Base-by-base conservation (phyloP, 768 basidiomycete species). In the Cystofilobasidium capitatum region DNA sequence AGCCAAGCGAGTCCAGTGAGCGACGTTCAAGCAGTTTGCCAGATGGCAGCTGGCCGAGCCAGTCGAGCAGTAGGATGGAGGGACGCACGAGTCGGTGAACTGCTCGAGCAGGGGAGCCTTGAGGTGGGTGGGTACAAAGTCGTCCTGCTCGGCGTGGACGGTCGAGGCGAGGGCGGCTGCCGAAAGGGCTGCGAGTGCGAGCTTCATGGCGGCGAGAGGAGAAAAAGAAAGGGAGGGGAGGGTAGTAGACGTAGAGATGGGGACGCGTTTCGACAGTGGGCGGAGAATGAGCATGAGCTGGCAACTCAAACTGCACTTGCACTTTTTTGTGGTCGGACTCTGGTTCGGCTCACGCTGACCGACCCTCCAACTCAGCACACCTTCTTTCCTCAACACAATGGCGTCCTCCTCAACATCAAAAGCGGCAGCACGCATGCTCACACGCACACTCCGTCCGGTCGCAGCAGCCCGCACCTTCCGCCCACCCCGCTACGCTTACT, bases 51-150 rank as follows among this genome's bases (percentile, higher is more conserved):
- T 10, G 33, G 45, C 10, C 5, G 1, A 49, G 29, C 6, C n/a
- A 8, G 40, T 14, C 14, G 35, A 22, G 36, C 14, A 16, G 6
- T 16, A 45, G 39, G 42, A 17, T 26, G 20, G 29, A 12, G 5
- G 26, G 20, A 62, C 66, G 49, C 22, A 68, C 66, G 60, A 87
- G 58, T 86, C 85, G 22, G 86, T 88, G 83, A 98, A 99, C 78
- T 99, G 96, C 78, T 99, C 96, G 71, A 99, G 74, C 81, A 98
- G 98, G 47, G 89, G 86, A 8, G 88, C 91, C 74, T 86, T 86
- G 79, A 96, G 65, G 16, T 42, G 17, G 35, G 65, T 66, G 16
- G 65, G 51, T 12, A 55, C 51, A 33, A 55, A 55, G 14, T 29
- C 29, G 31, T 29, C 29, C 6, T 5, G 49, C 24, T 55, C 14